Percentiles rank a stretch among this genome's conserved stretches.
Conservation (phyloP, 257 asterid genomes). For the Solanum lycopersicoides region DNA sequence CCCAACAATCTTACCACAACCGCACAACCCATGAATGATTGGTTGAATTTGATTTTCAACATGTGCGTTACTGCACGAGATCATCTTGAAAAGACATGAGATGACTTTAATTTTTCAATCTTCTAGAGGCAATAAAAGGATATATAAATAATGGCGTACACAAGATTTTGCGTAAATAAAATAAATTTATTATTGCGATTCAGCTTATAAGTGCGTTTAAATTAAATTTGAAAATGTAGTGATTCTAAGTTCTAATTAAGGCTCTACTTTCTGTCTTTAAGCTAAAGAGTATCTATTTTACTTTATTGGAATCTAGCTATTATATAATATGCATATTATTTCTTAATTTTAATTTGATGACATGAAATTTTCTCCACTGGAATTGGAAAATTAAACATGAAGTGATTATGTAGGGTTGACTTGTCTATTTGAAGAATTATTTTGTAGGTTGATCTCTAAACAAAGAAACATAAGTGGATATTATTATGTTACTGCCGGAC, state of each 20-base stretch:
- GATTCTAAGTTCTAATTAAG: not conserved
- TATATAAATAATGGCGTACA: not conserved
- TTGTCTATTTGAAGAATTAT: not conserved
- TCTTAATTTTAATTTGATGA: not conserved
- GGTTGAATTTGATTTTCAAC: not conserved
- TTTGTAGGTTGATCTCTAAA: not conserved
- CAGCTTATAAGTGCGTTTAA: not conserved
- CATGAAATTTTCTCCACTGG: not conserved
- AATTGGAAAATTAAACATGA: not conserved
- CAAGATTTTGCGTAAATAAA: not conserved
- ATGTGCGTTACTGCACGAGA: not conserved
- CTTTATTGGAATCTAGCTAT: not conserved
- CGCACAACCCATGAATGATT: not conserved
- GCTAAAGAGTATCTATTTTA: not conserved
- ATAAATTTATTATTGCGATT: not conserved
- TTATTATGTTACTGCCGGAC: not conserved
- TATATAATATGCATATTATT: not conserved
- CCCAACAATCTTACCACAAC: not conserved
- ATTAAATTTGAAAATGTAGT: not conserved
- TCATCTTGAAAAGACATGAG: not conserved
- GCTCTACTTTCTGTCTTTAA: not conserved
- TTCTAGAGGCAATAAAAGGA: not conserved
- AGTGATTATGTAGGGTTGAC: not conserved
- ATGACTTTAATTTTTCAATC: not conserved
- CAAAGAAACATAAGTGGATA: not conserved